Percentiles rank a stretch among this genome's conserved stretches.
Conservation (phyloP, 1,284 basidiomycete species). For the Gymnopus androsaceus region DNA sequence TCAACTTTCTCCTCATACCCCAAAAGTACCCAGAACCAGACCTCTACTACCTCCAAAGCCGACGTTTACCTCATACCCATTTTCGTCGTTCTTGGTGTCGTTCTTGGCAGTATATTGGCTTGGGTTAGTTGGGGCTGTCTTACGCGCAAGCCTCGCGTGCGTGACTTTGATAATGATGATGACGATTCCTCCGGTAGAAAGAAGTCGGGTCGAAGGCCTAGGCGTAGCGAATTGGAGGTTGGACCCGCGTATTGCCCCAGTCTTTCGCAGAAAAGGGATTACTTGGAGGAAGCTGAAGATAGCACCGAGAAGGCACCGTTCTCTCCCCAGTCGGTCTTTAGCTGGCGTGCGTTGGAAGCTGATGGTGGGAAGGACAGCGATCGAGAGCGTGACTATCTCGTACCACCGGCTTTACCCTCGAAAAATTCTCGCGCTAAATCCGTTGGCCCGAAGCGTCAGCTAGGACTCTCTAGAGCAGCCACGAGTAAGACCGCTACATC, state of each 20-base stretch:
- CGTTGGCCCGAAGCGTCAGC: background rate
- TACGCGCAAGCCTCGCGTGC: constrained; percentile 23
- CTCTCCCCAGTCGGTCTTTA: background rate
- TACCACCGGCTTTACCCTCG: background rate
- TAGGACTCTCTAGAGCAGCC: constrained; percentile 4
- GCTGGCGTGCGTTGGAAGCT: constrained; percentile 3
- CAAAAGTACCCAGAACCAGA: constrained; percentile 10
- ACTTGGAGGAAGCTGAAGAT: background rate
- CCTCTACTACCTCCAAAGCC: constrained; percentile 19
- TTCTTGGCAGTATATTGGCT: constrained; percentile 26
- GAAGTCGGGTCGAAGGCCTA: constrained; percentile 1
- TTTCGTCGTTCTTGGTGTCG: constrained; percentile 31
- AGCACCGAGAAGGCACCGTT: background rate
- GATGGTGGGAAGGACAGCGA: background rate
- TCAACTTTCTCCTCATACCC: constrained; percentile 15
- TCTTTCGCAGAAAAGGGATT: constrained; percentile 5
- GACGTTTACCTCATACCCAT: constrained; percentile 34
- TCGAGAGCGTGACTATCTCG: background rate
- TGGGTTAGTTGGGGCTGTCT: constrained; percentile 34
- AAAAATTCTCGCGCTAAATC: background rate
- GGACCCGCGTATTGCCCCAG: constrained; percentile 15
- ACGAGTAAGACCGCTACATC: constrained; percentile 18
- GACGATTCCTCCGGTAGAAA: no score
- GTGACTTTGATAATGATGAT: constrained; percentile 8
- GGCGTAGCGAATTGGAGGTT: constrained; percentile 15